Evolutionary conservation across 2,329 filamentous ascomycete species (phyloP), one percentile per base, ranked within the genome.

Genomic region (Monilinia aucupariae): DNA sequence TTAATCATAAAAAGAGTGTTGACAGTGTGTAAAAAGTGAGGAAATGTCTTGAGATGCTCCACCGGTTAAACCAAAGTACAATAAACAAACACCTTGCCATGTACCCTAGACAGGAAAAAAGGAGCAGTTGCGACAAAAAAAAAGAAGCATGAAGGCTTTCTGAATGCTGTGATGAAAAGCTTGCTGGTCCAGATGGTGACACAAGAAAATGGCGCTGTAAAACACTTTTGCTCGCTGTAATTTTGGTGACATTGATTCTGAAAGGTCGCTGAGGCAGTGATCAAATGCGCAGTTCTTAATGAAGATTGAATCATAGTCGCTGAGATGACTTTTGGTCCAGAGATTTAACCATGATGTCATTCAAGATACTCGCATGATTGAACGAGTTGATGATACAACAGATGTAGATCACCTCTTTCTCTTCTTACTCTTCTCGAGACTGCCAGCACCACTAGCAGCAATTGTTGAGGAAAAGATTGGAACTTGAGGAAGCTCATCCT

Each of bases 401-500:
- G 41, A 20, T 39, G 32, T 34, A 20, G 5, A 41, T 64, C 77
- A 87, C 72, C 85, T 80, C 79, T 89, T 89, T 72, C 86, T 81
- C 78, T 89, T 89, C 81, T 88, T 88, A 73, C 78, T 84, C 78
- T 87, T 87, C 68, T 86, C 84, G 49, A 75, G 71, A 59, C 70
- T 75, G 15, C 74, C 73, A 62, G 70, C 68, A 56, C 68, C 68
- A 30, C 73, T 71, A 27, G 73, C 66, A 37, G 73, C 59, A 51
- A 74, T 68, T 12, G 72, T 70, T 25, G 74, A 69, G 39, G 74
- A 58, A 37, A 73, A 67, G 30, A 65, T 65, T 37, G 66, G 70
- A 52, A 75, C 71, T 39, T 72, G 67, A 32, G 73, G 69, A n/a
- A 78, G 69, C 34, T 86, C 84, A 41, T 83, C 80, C 64, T 82